Evolutionary conservation across 352 stramenopile genomes (phyloP), one percentile per base, ranked within the genome.

Genomic region (Globisporangium cylindrosporum): DNA sequence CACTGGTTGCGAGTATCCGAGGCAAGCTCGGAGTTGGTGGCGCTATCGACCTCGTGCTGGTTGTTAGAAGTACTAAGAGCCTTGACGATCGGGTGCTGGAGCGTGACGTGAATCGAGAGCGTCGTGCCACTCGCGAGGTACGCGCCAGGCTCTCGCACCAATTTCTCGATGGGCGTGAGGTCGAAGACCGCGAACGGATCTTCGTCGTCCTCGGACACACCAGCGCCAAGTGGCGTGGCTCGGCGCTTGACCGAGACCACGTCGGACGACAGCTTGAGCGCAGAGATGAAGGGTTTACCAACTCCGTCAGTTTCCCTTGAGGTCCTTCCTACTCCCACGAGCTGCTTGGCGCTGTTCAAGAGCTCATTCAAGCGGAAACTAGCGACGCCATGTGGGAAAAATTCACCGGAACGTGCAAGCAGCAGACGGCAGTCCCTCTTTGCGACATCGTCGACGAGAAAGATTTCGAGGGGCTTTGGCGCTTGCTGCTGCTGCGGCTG

Each of bases 321-420:
- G 71, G 63, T 27, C 3, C 70, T 49, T 68, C 53, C 1, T 41
- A 14, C 36, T 4, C 58, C 55, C 20, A 62, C 25, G 18, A 62
- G 62, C 55, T 79, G 49, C 20, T 81, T 80, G 4, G 73, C 68
- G 46, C 48, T 68, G 46, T 68, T 65, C 34, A 88, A 75, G 29
- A 95, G 77, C 61, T 92, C 86, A 20, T 74, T 61, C 7, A 95
- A 74, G 5, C 82, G 78, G 61, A 93, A 92, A 3, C 41, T 80
- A 3, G 80, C 80, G 6, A 80, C 22, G 5, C 88, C 88, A 49
- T 85, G 86, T 10, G 88, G 68, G 49, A 89, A 90, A 3, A 71
- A 67, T 20, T 88, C 79, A 25, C 74, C 66, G 1, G 84, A 74
- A 14, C 79, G 73, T 22, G 66, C 49, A 18, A 90, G 57, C 15